phyloP scores from a whole-genome alignment of 495 filamentous ascomycete genomes.

The Geopyxis carbonaria region DNA sequence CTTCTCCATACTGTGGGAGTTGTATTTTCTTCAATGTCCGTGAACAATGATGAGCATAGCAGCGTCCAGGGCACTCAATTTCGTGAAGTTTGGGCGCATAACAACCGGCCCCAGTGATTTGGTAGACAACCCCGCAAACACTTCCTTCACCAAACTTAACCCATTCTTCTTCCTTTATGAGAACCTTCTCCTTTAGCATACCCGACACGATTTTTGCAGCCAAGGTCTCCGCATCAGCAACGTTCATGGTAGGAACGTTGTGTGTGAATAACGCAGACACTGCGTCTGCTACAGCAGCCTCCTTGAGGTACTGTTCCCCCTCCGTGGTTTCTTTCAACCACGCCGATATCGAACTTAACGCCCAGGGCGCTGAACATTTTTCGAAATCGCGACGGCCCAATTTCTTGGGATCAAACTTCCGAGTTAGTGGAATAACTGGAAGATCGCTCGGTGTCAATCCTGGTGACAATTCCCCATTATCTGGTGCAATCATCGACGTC shows the following conservation, averaged over 20 bases:
- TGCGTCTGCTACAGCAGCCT: constrained; percentile 66
- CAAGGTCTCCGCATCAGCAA: constrained; percentile 83
- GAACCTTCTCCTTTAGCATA: constrained; percentile 61
- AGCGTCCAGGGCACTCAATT: constrained; percentile 52
- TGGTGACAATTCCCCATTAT: constrained; percentile 2
- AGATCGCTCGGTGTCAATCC: constrained; percentile 31
- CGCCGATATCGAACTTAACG: constrained; percentile 64
- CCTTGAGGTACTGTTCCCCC: constrained; percentile 63
- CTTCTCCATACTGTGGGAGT: constrained; percentile 29
- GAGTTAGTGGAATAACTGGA: constrained; percentile 31
- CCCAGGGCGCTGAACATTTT: constrained; percentile 81
- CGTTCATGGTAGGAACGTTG: constrained; percentile 98
- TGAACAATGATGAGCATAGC: constrained; percentile 89
- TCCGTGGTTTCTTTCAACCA: constrained; percentile 85
- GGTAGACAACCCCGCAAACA: constrained; percentile 77
- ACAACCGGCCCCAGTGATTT: constrained; percentile 83
- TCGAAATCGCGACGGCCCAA: constrained; percentile 69
- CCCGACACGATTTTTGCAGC: constrained; percentile 59
- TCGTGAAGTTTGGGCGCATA: constrained; percentile 74
- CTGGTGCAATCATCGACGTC: constrained; percentile 7
- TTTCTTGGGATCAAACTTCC: constrained; percentile 76
- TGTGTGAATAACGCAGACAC: constrained; percentile 82
- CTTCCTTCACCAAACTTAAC: constrained; percentile 67
- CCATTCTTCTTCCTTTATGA: constrained; percentile 92
- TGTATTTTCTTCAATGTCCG: constrained; percentile 89